Conservation (phyloP, 2,329 filamentous ascomycete species). For the Sclerotinia subarctica region DNA sequence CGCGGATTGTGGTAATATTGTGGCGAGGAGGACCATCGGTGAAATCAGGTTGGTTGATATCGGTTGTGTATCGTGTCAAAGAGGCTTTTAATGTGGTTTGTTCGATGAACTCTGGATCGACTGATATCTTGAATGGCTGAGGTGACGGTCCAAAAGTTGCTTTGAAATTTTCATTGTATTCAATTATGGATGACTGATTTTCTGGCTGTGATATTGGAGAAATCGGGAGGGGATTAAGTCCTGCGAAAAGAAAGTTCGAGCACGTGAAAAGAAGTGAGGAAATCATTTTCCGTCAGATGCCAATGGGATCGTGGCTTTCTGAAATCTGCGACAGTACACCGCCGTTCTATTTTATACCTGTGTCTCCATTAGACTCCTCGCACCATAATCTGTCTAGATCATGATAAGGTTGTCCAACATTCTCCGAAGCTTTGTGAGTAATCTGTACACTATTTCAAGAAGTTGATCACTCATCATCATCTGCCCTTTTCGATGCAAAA, state of each 20-base stretch:
- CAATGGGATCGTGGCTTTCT: background rate
- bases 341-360: background rate
- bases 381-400: background rate
- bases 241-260: background rate
- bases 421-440: background rate
- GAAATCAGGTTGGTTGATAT: conserved; percentile 17
- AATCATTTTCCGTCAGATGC: background rate
- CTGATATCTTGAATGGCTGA: conserved; percentile 17
- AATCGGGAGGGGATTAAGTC: background rate
- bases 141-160: conserved; percentile 5
- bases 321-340: too few species aligned
- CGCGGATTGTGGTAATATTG: conserved; percentile 20
- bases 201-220: background rate
- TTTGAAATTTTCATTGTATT: background rate
- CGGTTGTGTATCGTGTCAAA: conserved; percentile 16
- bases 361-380: background rate
- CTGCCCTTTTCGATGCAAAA: too few species aligned
- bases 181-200: background rate
- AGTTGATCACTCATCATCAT: background rate
- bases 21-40: conserved; percentile 18
- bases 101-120: conserved; percentile 20
- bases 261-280: background rate
- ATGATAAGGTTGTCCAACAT: background rate
- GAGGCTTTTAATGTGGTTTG: conserved; percentile 14
- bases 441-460: background rate